Evolutionary conservation across 345 rosid species (phyloP).

Genomic region (Melaleuca alternifolia): DNA sequence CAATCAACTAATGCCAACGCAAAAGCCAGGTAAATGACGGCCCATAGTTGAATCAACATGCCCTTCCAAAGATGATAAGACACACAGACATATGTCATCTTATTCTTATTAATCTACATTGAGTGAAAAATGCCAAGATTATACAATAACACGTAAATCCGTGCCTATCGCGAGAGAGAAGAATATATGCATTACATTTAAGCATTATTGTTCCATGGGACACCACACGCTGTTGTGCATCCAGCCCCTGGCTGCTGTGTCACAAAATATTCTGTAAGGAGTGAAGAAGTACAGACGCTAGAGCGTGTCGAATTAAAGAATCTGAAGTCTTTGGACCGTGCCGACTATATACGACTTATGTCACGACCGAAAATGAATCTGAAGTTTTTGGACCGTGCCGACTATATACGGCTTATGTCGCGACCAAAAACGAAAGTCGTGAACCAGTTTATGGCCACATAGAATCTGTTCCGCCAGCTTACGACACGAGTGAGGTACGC

Average conservation of each 20-base stretch:
- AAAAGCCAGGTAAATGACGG: not conserved
- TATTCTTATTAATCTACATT: not conserved
- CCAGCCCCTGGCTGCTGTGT: not conserved
- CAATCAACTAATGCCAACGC: not conserved
- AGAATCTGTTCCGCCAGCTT: slow-evolving; percentile 92
- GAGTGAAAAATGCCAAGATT: not conserved
- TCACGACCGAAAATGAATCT: slow-evolving; percentile 71
- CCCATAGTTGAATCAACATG: not conserved
- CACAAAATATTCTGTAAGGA: not conserved
- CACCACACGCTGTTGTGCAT: not conserved
- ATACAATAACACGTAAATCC: not conserved
- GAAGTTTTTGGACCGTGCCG: not conserved
- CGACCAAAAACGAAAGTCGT: slow-evolving; percentile 87
- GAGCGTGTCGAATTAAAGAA: not conserved
- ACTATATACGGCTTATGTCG: slow-evolving; percentile 66
- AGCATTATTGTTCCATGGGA: not conserved
- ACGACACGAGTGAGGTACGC: slow-evolving; percentile 92
- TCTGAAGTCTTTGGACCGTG: not conserved
- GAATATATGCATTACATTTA: not conserved
- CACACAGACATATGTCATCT: not conserved
- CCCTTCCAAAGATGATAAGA: not conserved
- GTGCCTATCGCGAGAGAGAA: not conserved
- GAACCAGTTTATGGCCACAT: slow-evolving; percentile 82
- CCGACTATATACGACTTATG: slow-evolving; percentile 51
- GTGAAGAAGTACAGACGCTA: not conserved